Base-by-base conservation (phyloP, 805 yeast genomes). In the Saccharomyces mikatae region DNA sequence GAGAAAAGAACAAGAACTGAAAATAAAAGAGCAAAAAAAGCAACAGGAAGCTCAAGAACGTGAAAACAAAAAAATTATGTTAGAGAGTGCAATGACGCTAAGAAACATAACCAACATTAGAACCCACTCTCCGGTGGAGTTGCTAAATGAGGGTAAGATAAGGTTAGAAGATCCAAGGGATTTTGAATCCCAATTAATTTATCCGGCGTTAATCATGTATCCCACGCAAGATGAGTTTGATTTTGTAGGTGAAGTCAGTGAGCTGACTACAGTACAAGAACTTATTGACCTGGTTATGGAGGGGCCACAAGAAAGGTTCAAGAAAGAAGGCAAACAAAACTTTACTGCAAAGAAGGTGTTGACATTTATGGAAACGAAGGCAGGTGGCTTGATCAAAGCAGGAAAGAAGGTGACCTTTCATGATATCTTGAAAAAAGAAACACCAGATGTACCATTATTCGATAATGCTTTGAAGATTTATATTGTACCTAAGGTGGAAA, bases 181-280 rank as follows among this genome's bases (percentile, higher is more conserved):
- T 71, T 77, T 75, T 58, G 89, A 86, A 61, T 84, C 96, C 0
- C 91, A 87, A 63, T 72, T 92, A 49, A 77, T 86, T n/a, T 78
- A 89, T 60, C 96, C 97, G 0, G 86, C 91, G 0, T 75, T 86
- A 74, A 74, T 89, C 3, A 69, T 91, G 54, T 92, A 89, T 62
- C 97, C 98, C 24, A 80, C 90, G 1, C 81, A 81, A 3, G 86
- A 86, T 67, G 94, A 89, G 67, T 87, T 89, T 61, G 97, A 92
- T 68, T 84, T 84, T 61, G 74, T 92, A 44, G 87, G 83, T 1
- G 84, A 83, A 56, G 79, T 86, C 5, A 81, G 92, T 56, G 97
- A 90, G 69, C 71, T 83, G 41, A 76, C 84, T 1, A 79, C 92
- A 0, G 82, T 92, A 0, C 63, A 69, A 4, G 94, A 87, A 41